Conservation (phyloP, 176 grass and related monocot species). For the Phoenix roebelenii region DNA sequence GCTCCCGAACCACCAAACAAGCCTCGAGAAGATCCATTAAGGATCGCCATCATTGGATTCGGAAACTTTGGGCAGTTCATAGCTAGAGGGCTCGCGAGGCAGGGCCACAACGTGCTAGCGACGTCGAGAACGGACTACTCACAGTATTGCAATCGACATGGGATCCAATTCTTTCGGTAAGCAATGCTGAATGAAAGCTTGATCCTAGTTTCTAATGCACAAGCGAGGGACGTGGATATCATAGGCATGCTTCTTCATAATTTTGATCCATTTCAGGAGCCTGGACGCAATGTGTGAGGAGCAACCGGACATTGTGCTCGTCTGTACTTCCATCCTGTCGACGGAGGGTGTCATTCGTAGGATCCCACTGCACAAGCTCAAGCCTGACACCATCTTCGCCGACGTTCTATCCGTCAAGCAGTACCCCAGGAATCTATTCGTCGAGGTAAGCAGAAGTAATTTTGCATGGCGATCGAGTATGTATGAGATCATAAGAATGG, state of each 20-base stretch:
- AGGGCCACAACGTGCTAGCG: constrained; percentile 50
- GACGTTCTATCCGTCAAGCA: constrained; percentile 67
- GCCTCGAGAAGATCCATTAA: constrained; percentile 1
- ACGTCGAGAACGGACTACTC: constrained; percentile 60
- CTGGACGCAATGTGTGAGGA: constrained; percentile 49
- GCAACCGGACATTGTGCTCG: constrained; percentile 43
- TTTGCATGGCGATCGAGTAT: too few species aligned
- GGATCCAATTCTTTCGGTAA: constrained; percentile 48
- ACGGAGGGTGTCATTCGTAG: constrained; percentile 38
- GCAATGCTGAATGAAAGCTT: too few species aligned
- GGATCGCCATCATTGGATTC: constrained; percentile 49
- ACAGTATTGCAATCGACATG: constrained; percentile 25
- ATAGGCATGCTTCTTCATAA: too few species aligned
- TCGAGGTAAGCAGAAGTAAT: constrained; percentile 32
- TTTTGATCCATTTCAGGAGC: constrained; percentile 10
- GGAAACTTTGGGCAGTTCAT: constrained; percentile 65
- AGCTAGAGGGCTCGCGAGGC: constrained; percentile 38
- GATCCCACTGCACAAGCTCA: constrained; percentile 39
- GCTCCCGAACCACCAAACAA: too few species aligned
- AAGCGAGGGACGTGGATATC: too few species aligned
- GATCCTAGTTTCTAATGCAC: too few species aligned
- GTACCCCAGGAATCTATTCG: constrained; percentile 59
- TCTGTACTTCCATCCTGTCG: constrained; percentile 71
- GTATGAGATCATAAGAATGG: too few species aligned
- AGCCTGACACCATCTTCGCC: constrained; percentile 47